phyloP scores from a whole-genome alignment of 164 flowering plant genomes.

The Berberis vulgaris region DNA sequence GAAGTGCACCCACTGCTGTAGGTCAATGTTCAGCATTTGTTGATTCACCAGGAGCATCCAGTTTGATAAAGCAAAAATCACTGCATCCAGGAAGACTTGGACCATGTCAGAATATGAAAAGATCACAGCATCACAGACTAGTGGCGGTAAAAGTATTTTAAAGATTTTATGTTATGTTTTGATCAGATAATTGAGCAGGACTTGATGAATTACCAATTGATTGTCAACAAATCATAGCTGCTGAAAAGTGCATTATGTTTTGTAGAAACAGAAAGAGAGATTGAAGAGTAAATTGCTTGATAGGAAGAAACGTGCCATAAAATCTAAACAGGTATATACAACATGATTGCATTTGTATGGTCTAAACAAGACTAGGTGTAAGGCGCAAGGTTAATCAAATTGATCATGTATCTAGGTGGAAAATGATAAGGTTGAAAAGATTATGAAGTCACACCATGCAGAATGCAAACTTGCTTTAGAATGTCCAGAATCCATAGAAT shows the following conservation, averaged over 20 bases:
- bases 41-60: constrained; percentile 7
- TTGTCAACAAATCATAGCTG: too few relatives aligned
- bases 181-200: too few relatives aligned
- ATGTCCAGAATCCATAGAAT: constrained; percentile 24
- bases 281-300: constrained; percentile 26
- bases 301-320: constrained; percentile 39
- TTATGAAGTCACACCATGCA: constrained; percentile 23
- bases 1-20: constrained; percentile 7
- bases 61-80: too few relatives aligned
- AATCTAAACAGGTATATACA: constrained; percentile 44
- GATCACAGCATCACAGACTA: background rate
- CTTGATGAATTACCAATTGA: too few relatives aligned
- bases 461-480: constrained; percentile 65
- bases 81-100: too few relatives aligned
- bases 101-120: constrained; percentile 13
- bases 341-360: constrained; percentile 1
- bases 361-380: constrained; percentile 3
- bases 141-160: too few relatives aligned
- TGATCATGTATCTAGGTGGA: constrained; percentile 27
- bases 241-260: constrained; percentile 1
- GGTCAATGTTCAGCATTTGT: constrained; percentile 11
- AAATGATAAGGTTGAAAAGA: constrained; percentile 18
- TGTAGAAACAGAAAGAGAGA: constrained; percentile 32
- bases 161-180: too few relatives aligned
- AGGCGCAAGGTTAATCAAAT: constrained; percentile 1